These are phyloP conservation scores for Candida smagusa DNA, from an alignment of 1,139 yeast genomes.

Conservation along the genomic window DNA sequence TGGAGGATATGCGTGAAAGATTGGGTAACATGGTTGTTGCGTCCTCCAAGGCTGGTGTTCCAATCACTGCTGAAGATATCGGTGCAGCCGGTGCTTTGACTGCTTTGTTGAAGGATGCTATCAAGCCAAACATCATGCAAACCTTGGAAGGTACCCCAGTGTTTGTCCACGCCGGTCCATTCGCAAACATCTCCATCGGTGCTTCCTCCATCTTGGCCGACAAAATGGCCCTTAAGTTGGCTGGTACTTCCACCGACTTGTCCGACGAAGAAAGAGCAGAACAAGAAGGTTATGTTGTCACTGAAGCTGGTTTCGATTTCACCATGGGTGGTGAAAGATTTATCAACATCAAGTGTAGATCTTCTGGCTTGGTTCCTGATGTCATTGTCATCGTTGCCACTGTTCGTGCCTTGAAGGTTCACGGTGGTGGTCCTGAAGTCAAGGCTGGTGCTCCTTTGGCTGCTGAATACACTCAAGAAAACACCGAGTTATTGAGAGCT, in stretches of 20 bases:
- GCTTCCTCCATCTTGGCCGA: constrained; percentile 95
- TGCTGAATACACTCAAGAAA: constrained; percentile 79
- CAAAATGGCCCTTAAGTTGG: constrained; percentile 89
- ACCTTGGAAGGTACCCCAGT: constrained; percentile 98
- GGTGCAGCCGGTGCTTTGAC: constrained; percentile 98
- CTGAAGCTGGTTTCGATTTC: constrained; percentile 98
- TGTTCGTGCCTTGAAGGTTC: constrained; percentile 93
- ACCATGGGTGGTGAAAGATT: constrained; percentile 99
- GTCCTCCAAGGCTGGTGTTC: constrained; percentile 75
- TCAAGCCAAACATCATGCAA: constrained; percentile 97
- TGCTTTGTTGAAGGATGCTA: constrained; percentile 93
- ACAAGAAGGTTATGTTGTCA: constrained; percentile 86
- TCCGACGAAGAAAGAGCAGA: constrained; percentile 45
- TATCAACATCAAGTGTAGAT: constrained; percentile 92
- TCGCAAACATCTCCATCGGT: constrained; percentile 96
- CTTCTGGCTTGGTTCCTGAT: constrained; percentile 88
- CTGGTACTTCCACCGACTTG: constrained; percentile 60
- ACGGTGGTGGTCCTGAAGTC: constrained; percentile 98
- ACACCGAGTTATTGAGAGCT: constrained; percentile 72
- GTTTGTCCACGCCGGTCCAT: constrained; percentile 97
- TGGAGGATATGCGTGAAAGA: constrained; percentile 85
- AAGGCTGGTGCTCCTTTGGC: constrained; percentile 94
- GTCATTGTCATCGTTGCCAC: constrained; percentile 95
- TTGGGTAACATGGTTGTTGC: constrained; percentile 92
- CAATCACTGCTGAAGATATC: constrained; percentile 92